Conservation (phyloP, 31 red algal species). For the Porphyra umbilicalis region DNA sequence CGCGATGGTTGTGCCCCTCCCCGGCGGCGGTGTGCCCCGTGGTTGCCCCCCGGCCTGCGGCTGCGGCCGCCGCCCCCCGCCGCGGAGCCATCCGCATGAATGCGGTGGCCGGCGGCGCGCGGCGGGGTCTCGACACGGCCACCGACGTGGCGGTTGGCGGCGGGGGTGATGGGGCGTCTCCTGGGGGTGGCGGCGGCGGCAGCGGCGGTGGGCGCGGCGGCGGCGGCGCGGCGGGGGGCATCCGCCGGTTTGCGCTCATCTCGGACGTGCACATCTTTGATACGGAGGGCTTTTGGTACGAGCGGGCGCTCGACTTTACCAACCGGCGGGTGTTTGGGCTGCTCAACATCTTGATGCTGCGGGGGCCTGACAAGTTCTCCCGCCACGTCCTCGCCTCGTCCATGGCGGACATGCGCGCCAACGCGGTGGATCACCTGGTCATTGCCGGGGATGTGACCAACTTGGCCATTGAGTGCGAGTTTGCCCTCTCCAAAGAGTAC, state of each 20-base stretch:
- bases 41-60: not conserved
- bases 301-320: conserved; percentile 15
- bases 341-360: conserved; percentile 29
- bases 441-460: conserved; percentile 42
- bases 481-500: conserved; percentile 3
- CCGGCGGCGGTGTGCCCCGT: not conserved
- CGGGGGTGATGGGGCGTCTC: not conserved
- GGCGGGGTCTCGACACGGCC: not conserved
- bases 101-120: not conserved
- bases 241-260: conserved; percentile 17
- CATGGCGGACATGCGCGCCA: conserved; percentile 29
- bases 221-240: not conserved
- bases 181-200: not conserved
- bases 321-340: conserved; percentile 20
- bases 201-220: not conserved
- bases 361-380: conserved; percentile 25
- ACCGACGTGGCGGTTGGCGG: not conserved
- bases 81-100: not conserved
- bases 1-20: not conserved
- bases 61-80: not conserved
- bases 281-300: conserved; percentile 23
- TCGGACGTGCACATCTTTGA: conserved; percentile 46
- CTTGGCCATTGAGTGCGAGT: conserved; percentile 39
- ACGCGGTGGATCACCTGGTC: conserved; percentile 31
- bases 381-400: conserved; percentile 11